Evolutionary conservation across 1,284 basidiomycete species (phyloP), one percentile per base, ranked within the genome.

Genomic region (Apiotrichum montevideense): DNA sequence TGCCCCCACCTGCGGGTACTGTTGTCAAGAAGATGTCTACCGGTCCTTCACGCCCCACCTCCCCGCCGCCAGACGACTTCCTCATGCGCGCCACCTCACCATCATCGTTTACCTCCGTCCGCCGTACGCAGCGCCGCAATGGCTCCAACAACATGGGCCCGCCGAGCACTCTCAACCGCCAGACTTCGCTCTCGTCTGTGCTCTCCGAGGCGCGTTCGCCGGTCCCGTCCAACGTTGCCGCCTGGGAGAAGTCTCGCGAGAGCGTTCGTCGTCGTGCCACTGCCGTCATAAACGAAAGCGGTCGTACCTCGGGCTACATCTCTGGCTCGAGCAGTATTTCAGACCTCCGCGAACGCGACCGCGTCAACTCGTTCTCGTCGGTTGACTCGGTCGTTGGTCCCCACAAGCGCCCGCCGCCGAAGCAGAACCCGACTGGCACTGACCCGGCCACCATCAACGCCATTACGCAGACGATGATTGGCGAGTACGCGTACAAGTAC

Each of bases 381-480:
- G 49, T 75, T 34, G 73, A 69, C 39, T 68, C 64, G 49, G 63
- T 63, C 33, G 47, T 49, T 6, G 35, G 15, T 35, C 63, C 57
- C 5, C 58, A 35, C 41, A 51, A 34, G 39, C 52, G 11, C 54
- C 60, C 5, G 46, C 51, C 33, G 46, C 54, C 14, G 37, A 43
- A 14, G 21, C 58, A 34, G 32, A 13, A 11, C 33, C 13, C 21
- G 40, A 51, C 85, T 29, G 29, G 47, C 2, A 95, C 92, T 11
- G 93, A 97, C 73, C 90, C 91, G 1, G 76, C 80, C 2, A 79
- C 93, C 63, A 94, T 98, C 65, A 93, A 97, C 71, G 89, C 94
- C 2, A 98, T 98, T 69, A 98, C 95, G 4, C 93, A 98, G 81
- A 97, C 94, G 29, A 99, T 99, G 95, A 98, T 98, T 65, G 94